These are phyloP conservation scores for Heritiera fomes DNA, from an alignment of 345 rosid genomes.

Conservation along the genomic window DNA sequence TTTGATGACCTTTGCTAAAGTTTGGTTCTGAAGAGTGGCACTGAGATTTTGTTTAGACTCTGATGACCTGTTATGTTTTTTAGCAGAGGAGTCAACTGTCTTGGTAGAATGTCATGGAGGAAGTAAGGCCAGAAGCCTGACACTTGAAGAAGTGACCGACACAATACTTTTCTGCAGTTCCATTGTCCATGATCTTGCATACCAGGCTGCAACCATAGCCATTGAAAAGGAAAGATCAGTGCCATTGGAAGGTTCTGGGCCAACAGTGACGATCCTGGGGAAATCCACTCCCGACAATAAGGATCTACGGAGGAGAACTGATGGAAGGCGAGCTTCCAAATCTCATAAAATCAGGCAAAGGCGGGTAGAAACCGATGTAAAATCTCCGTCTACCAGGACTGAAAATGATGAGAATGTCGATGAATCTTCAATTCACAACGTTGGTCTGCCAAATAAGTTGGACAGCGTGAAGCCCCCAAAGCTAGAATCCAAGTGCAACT, in stretches of 20 bases:
- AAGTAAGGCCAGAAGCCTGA: slow-evolving; percentile 78
- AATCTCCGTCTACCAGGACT: slow-evolving; percentile 38
- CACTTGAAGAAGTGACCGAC: slow-evolving; percentile 94
- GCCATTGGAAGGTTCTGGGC: slow-evolving; percentile 57
- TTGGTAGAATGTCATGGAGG: slow-evolving; percentile 57
- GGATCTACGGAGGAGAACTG: slow-evolving; percentile 52
- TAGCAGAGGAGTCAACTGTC: slow-evolving; percentile 64
- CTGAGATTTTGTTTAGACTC: slow-evolving; percentile 13
- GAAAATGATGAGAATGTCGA: slow-evolving; percentile 85
- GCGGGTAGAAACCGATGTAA: slow-evolving; percentile 53
- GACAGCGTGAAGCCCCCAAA: slow-evolving; percentile 74
- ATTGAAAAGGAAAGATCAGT: slow-evolving; percentile 59
- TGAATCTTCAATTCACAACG: slow-evolving; percentile 54
- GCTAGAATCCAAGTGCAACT: slow-evolving; percentile 96
- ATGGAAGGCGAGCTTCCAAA: slow-evolving; percentile 51
- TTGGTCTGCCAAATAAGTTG: slow-evolving; percentile 60
- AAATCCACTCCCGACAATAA: slow-evolving; percentile 53
- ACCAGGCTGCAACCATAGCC: slow-evolving; percentile 76
- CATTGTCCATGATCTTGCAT: slow-evolving; percentile 88
- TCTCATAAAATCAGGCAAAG: slow-evolving; percentile 56
- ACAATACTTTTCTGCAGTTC: slow-evolving; percentile 94
- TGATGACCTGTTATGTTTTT: slow-evolving; percentile 28
- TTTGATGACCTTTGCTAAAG: background rate
- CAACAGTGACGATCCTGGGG: slow-evolving; percentile 72
- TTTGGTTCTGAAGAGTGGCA: slow-evolving; percentile 17